Conservation (phyloP, 2,329 filamentous ascomycete genomes). For the Aspergillus persii region DNA sequence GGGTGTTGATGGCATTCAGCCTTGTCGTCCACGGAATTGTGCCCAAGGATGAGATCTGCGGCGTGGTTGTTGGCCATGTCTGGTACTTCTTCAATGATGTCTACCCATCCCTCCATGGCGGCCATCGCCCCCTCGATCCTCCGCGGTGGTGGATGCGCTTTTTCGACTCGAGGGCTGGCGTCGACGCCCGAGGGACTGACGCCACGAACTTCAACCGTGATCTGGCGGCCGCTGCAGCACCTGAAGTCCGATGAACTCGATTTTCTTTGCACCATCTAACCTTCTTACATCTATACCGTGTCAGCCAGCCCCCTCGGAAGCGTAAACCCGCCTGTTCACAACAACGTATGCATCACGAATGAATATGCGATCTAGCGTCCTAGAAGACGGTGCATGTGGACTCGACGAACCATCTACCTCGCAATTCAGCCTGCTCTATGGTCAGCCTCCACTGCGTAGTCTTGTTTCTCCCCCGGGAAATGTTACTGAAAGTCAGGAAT, state of each 20-base stretch:
- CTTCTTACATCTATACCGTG: neutral
- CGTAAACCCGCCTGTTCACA: neutral
- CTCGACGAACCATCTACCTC: neutral
- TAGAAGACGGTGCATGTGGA: neutral
- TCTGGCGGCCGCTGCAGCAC: conserved; percentile 33
- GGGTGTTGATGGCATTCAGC: conserved; percentile 92
- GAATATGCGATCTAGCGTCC: neutral
- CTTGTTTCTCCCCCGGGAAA: neutral
- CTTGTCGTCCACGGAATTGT: conserved; percentile 84
- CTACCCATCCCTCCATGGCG: conserved; percentile 85
- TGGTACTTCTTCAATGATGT: conserved; percentile 99
- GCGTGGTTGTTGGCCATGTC: conserved; percentile 88
- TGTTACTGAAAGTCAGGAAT: neutral
- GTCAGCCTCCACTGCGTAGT: neutral
- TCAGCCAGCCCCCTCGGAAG: neutral
- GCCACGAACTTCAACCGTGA: conserved; percentile 30
- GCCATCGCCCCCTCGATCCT: conserved; percentile 81
- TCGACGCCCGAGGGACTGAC: conserved; percentile 20
- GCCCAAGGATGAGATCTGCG: conserved; percentile 94
- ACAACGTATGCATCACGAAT: neutral
- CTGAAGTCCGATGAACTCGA: conserved; percentile 30
- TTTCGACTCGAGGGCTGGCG: conserved; percentile 55
- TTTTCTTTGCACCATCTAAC: neutral
- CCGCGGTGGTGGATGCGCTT: conserved; percentile 85
- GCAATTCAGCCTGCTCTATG: neutral